A percentile compares a stretch with the other conserved stretches of the same genome.
Conservation (phyloP, 352 stramenopile genomes). For the Peronosclerospora sorghi region DNA sequence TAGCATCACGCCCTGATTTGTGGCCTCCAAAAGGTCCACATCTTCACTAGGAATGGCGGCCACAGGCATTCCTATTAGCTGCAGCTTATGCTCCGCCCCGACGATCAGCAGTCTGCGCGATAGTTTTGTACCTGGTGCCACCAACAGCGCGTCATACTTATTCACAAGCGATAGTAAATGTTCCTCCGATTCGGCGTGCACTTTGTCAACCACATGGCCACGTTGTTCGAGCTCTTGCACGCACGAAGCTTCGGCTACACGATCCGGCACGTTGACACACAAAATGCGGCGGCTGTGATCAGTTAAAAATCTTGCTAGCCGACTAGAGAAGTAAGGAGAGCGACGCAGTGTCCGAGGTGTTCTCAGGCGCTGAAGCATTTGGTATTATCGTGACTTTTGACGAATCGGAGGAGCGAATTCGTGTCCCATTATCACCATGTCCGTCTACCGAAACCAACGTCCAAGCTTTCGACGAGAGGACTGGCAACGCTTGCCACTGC, state of each 20-base stretch:
- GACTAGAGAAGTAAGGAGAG: background rate
- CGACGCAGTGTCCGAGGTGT: background rate
- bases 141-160: conserved; percentile 55
- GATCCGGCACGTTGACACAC: conserved; percentile 45
- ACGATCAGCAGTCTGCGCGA: conserved; percentile 28
- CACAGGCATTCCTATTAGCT: conserved; percentile 45
- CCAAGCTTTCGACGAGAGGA: conserved; percentile 14
- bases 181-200: conserved; percentile 22
- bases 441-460: conserved; percentile 4
- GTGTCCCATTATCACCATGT: no score
- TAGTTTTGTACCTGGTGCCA: conserved; percentile 37
- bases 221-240: conserved; percentile 64
- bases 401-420: no score
- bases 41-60: conserved; percentile 45
- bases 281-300: conserved; percentile 33
- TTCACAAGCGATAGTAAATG: conserved; percentile 21
- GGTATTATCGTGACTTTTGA: no score
- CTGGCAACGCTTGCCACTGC: conserved; percentile 25
- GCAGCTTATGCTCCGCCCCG: conserved; percentile 33
- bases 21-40: conserved; percentile 68
- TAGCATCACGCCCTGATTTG: conserved; percentile 60
- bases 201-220: conserved; percentile 49
- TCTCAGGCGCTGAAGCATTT: no score
- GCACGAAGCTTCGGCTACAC: conserved; percentile 36
- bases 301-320: conserved; percentile 5